Conservation (phyloP, 2,329 filamentous ascomycete species). For the Leptosphaerulina australis region DNA sequence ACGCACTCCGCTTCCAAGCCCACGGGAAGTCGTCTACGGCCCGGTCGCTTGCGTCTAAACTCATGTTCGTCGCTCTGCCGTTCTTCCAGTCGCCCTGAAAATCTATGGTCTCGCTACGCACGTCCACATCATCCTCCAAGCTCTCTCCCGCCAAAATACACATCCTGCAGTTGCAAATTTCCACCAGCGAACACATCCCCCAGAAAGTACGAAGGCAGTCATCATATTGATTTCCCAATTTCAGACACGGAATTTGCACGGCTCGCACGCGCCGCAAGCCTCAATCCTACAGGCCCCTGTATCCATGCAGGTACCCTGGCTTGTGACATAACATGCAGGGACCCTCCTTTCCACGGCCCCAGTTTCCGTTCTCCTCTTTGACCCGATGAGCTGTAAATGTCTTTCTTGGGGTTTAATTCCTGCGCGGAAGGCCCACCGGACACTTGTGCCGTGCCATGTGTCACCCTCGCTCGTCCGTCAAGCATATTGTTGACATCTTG, state of each 20-base stretch:
- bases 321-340: slow-evolving; percentile 16
- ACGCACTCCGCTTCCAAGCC: neutral
- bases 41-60: slow-evolving; percentile 1
- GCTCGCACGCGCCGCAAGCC: slow-evolving; percentile 14
- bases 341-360: slow-evolving; percentile 4
- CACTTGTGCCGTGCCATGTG: slow-evolving; percentile 7
- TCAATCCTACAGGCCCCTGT: slow-evolving; percentile 2
- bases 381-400: neutral
- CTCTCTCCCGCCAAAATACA: neutral
- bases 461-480: neutral
- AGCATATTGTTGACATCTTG: neutral
- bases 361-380: slow-evolving; percentile 1
- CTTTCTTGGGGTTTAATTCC: slow-evolving; percentile 1
- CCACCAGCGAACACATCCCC: slow-evolving; percentile 18
- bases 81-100: slow-evolving; percentile 12
- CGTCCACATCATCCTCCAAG: slow-evolving; percentile 1
- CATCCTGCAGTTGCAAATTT: slow-evolving; percentile 4
- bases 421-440: slow-evolving; percentile 4
- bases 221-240: slow-evolving; percentile 1
- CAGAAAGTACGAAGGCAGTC: neutral
- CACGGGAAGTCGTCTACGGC: neutral
- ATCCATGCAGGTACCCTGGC: slow-evolving; percentile 18
- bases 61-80: slow-evolving; percentile 7
- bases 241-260: slow-evolving; percentile 2
- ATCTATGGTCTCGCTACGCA: slow-evolving; percentile 16